These are phyloP conservation scores for Rhodotorula sp. DNA, from an alignment of 1,284 basidiomycete genomes.

Conservation along the genomic window DNA sequence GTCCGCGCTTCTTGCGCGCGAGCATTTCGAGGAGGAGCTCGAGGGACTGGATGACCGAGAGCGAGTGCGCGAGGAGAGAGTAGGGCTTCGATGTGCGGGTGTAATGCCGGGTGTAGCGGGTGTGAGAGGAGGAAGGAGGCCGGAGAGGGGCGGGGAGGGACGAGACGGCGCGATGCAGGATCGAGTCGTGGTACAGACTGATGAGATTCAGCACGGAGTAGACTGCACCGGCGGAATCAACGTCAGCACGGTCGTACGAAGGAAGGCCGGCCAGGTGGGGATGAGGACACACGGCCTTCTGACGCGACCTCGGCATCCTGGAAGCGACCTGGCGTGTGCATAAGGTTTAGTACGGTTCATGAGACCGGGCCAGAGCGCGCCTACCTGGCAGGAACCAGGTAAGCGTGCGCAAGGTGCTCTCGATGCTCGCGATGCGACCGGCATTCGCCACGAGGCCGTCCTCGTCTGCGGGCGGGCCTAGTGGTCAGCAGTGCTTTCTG, in stretches of 20 bases:
- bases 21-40: constrained; percentile 53
- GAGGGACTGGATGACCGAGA: constrained; percentile 49
- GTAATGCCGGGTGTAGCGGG: constrained; percentile 51
- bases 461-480: constrained; percentile 20
- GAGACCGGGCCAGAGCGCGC: not conserved
- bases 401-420: constrained; percentile 44
- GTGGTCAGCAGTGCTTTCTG: not conserved
- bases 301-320: constrained; percentile 46
- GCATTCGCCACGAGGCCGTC: constrained; percentile 40
- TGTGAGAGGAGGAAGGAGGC: constrained; percentile 50
- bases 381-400: constrained; percentile 47
- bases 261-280: not conserved
- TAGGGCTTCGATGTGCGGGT: constrained; percentile 47
- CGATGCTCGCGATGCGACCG: constrained; percentile 43
- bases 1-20: constrained; percentile 46
- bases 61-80: constrained; percentile 45
- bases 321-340: constrained; percentile 39
- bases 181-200: constrained; percentile 54
- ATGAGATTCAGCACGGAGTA: constrained; percentile 53
- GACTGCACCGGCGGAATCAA: constrained; percentile 35
- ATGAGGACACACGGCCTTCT: constrained; percentile 38
- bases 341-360: not conserved
- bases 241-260: not conserved
- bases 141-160: constrained; percentile 38
- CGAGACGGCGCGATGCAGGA: constrained; percentile 49